Conservation (phyloP, 805 yeast species). For the Saturnispora quitensis region DNA sequence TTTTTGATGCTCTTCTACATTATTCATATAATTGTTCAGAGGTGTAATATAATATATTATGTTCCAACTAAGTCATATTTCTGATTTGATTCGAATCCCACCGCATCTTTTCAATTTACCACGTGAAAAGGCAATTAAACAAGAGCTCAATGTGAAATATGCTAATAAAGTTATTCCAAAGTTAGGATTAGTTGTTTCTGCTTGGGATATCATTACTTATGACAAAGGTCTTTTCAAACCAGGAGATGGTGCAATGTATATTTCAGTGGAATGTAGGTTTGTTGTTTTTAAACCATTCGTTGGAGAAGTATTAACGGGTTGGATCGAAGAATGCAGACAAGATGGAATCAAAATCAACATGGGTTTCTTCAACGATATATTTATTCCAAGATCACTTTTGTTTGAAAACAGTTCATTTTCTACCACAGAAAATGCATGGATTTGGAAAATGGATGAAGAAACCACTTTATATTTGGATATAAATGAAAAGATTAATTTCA, state of each 20-base stretch:
- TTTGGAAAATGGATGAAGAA: constrained; percentile 72
- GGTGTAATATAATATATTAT: constrained; percentile 28
- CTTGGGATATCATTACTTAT: constrained; percentile 75
- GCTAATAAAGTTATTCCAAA: constrained; percentile 79
- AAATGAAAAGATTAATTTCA: constrained; percentile 83
- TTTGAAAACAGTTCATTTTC: constrained; percentile 46
- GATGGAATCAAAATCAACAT: constrained; percentile 81
- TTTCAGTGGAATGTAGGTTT: constrained; percentile 64
- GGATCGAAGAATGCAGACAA: constrained; percentile 80
- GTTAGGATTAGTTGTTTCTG: constrained; percentile 73
- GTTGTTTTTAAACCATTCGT: constrained; percentile 88
- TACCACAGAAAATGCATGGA: constrained; percentile 85
- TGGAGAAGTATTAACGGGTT: constrained; percentile 88
- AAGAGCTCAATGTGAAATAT: constrained; percentile 76
- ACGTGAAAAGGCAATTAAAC: constrained; percentile 60
- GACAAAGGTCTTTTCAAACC: constrained; percentile 87
- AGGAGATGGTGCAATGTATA: constrained; percentile 87
- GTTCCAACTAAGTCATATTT: constrained; percentile 76
- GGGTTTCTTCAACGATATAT: constrained; percentile 88
- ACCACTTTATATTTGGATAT: constrained; percentile 76
- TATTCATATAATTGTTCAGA: not conserved
- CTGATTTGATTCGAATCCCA: constrained; percentile 81
- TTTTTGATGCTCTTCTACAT: not conserved
- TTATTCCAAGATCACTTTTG: constrained; percentile 72
- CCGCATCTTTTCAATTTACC: constrained; percentile 76